Base-by-base conservation (phyloP, 176 grass and related monocot genomes). In the Carex myosuroides region DNA sequence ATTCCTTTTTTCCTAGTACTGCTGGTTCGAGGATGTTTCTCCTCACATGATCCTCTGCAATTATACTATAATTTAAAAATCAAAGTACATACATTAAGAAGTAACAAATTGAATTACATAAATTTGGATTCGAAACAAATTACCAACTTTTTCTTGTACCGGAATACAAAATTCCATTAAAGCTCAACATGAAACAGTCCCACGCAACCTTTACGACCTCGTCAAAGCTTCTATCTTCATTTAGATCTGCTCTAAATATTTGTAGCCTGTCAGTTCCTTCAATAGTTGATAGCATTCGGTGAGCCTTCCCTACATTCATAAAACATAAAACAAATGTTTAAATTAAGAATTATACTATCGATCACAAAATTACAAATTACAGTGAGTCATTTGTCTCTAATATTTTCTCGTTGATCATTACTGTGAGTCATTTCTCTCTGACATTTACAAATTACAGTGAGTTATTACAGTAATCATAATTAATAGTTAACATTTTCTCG, bases 131-230 rank as follows among this genome's bases (percentile, higher is more conserved):
- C 0, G 3, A 18, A 32, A 44, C 13, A 24, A 78, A 72, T 87
- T 79, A 94, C 92, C 90, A 9, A 87, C 17, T 62, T 88, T 58
- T 88, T 89, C 84, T 6, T 88, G 39, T 39, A 68, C 85, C 2
- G 82, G 13, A 30, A 84, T 79, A 67, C 92, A 53, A 70, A 97
- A 84, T 35, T 94, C 90, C 94, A 94, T 97, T 68, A 89, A 92
- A n/a, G 94, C 92, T 21, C 94, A 58, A 94, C 95, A 78, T 94
- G 95, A 87, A 97, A 89, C 29, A 97, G 55, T 61, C 59, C 82
- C 6, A 81, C 60, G 29, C 95, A 97, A 1, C 86, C 84, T 8
- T 44, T 20, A 90, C 72, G 53, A 90, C 90, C 29, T 66, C 89
- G 54, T 93, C 92, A 79, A 91, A 97, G 88, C 95, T 97, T 57